These are phyloP conservation scores for Ambrosia artemisiifolia DNA, from an alignment of 129 eudicot species.

Conservation along the genomic window DNA sequence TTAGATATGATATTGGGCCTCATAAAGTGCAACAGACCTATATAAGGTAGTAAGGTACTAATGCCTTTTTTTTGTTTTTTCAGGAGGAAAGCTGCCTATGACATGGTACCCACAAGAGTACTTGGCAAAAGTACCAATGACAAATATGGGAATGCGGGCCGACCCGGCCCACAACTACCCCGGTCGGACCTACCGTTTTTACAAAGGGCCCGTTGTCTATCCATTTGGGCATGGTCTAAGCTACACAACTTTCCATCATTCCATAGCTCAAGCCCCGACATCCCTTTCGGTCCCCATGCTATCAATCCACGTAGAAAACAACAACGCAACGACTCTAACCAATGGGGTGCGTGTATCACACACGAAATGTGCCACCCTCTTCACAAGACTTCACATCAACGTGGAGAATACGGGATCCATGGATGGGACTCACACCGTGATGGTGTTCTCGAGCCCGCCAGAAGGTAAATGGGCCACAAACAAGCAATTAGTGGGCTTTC, in stretches of 20 bases:
- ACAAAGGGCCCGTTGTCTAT: slow-evolving; percentile 76
- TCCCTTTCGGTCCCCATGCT: slow-evolving; percentile 39
- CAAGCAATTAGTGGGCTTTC: slow-evolving; percentile 68
- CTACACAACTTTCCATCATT: slow-evolving; percentile 58
- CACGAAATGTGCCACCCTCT: slow-evolving; percentile 52
- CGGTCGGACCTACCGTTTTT: slow-evolving; percentile 90
- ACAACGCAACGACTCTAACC: slow-evolving; percentile 39
- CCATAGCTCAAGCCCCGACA: slow-evolving; percentile 57
- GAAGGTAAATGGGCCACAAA: slow-evolving; percentile 44
- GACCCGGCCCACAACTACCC: slow-evolving; percentile 81
- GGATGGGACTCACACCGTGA: slow-evolving; percentile 77
- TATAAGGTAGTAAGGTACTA: neutral
- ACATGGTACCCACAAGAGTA: slow-evolving; percentile 95
- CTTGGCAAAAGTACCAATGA: slow-evolving; percentile 72
- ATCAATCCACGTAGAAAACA: slow-evolving; percentile 31
- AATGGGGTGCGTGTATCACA: slow-evolving; percentile 52
- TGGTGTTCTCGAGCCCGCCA: slow-evolving; percentile 64
- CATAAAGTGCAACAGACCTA: neutral
- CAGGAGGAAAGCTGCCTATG: slow-evolving; percentile 87
- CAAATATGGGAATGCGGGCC: slow-evolving; percentile 78
- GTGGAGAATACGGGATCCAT: slow-evolving; percentile 65
- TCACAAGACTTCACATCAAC: slow-evolving; percentile 49
- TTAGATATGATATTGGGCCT: neutral
- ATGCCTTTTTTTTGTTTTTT: neutral
- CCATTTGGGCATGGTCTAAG: slow-evolving; percentile 85